Conservation (phyloP, 164 flowering plant genomes). For the Euptelea pleiosperma region DNA sequence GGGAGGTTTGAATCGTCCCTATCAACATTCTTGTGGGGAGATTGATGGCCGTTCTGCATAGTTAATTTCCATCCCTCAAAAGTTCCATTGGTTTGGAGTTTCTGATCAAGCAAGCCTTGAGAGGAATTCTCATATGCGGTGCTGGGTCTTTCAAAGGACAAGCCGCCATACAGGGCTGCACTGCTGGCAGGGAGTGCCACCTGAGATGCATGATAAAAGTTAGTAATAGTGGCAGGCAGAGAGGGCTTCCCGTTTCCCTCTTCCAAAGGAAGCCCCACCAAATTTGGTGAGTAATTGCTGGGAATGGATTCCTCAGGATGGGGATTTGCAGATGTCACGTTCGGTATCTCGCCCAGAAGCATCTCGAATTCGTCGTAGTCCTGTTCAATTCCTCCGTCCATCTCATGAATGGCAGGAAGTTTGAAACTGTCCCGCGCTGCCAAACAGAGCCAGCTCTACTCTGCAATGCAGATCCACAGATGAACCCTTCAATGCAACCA, state of each 20-base stretch:
- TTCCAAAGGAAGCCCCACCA: slow-evolving; percentile 17
- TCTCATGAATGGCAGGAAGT: slow-evolving; percentile 18
- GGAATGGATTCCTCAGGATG: slow-evolving; percentile 30
- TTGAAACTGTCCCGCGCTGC: slow-evolving; percentile 6
- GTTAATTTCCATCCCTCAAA: slow-evolving; percentile 16
- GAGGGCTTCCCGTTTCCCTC: slow-evolving; percentile 15
- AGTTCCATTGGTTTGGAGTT: slow-evolving; percentile 23
- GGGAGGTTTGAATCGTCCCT: slow-evolving; percentile 29
- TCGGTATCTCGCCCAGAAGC: slow-evolving; percentile 62
- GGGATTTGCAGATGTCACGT: slow-evolving; percentile 38
- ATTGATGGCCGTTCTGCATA: slow-evolving; percentile 16
- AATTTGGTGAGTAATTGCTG: slow-evolving; percentile 8
- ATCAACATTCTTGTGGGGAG: slow-evolving; percentile 19
- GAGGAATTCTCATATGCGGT: slow-evolving; percentile 15
- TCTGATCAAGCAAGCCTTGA: slow-evolving; percentile 22
- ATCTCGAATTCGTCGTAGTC: slow-evolving; percentile 51
- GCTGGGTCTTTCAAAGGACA: slow-evolving; percentile 19
- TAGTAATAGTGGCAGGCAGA: slow-evolving; percentile 9
- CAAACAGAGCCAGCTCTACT: slow-evolving; percentile 21
- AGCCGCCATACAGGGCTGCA: slow-evolving; percentile 13
- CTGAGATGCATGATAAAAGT: slow-evolving; percentile 19
- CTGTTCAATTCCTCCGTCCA: slow-evolving; percentile 37
- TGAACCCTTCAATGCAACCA: slow-evolving; percentile 18
- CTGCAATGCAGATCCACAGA: slow-evolving; percentile 23
- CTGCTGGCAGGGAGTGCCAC: slow-evolving; percentile 7